Evolutionary conservation across 768 basidiomycete species (phyloP).

Genomic region (Tylopilus sp.): DNA sequence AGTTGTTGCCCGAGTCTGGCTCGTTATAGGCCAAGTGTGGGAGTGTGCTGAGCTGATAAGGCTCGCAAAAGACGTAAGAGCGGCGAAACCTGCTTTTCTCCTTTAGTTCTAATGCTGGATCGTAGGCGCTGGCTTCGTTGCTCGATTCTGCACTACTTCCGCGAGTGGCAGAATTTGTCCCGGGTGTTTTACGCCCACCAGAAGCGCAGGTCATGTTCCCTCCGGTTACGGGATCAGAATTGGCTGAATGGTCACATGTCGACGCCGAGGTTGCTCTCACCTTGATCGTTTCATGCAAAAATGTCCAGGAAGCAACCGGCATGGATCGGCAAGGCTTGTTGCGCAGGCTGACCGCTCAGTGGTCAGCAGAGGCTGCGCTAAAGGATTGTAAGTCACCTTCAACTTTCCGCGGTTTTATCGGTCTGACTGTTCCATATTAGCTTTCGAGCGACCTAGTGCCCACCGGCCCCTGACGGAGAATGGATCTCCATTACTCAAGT

Average conservation of each 20-base stretch:
- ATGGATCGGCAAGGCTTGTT: slow-evolving; percentile 55
- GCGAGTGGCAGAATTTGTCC: slow-evolving; percentile 29
- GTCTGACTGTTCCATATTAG: slow-evolving; percentile 31
- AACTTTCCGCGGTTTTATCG: slow-evolving; percentile 10
- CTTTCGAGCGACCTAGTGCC: slow-evolving; percentile 49
- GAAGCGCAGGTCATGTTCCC: slow-evolving; percentile 45
- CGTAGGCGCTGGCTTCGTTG: slow-evolving; percentile 47
- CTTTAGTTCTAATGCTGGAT: slow-evolving; percentile 15
- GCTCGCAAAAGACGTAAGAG: slow-evolving; percentile 54
- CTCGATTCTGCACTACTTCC: slow-evolving; percentile 39
- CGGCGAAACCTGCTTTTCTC: slow-evolving; percentile 10
- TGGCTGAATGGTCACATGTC: slow-evolving; percentile 37
- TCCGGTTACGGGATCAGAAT: slow-evolving; percentile 20
- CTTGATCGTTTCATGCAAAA: slow-evolving; percentile 49
- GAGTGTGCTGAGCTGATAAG: slow-evolving; percentile 50
- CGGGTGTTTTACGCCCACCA: slow-evolving; percentile 43
- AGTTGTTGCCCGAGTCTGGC: slow-evolving; percentile 63
- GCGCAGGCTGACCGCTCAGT: slow-evolving; percentile 52
- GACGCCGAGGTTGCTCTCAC: slow-evolving; percentile 53
- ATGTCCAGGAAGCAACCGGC: slow-evolving; percentile 61
- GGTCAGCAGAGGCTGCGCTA: slow-evolving; percentile 75
- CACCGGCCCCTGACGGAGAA: slow-evolving; percentile 68
- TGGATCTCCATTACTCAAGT: slow-evolving; percentile 69
- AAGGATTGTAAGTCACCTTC: slow-evolving; percentile 63
- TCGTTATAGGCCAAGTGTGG: slow-evolving; percentile 69